Conservation (phyloP, 2,329 filamentous ascomycete genomes). For the Microascus cirrosus region DNA sequence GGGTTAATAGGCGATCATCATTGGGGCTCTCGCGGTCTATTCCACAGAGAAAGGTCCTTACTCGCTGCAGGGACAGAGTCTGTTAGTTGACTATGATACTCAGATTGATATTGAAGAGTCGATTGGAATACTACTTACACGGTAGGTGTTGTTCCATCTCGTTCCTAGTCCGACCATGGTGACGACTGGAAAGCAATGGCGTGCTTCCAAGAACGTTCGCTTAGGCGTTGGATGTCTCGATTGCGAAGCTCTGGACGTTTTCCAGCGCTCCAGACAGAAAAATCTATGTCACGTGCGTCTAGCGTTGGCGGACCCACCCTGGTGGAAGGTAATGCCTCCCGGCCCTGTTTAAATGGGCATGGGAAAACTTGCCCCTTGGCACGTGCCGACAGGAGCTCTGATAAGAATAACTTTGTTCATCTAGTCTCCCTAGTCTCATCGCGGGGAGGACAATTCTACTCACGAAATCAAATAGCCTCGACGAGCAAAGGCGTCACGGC, state of each 20-base stretch:
- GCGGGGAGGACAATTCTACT: too few relatives aligned
- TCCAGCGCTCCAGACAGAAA: neutral
- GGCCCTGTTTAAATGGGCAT: neutral
- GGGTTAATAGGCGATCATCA: conserved; percentile 6
- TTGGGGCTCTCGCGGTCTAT: conserved; percentile 6
- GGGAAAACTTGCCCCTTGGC: neutral
- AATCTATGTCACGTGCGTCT: neutral
- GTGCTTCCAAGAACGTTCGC: neutral
- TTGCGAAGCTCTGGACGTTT: neutral
- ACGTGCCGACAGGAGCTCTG: neutral
- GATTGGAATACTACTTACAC: conserved; percentile 32
- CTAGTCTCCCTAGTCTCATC: too few relatives aligned
- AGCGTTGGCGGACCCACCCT: neutral
- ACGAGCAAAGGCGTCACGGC: neutral
- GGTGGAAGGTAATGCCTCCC: neutral
- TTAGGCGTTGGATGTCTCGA: neutral
- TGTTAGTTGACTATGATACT: conserved; percentile 5
- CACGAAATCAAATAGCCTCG: neutral
- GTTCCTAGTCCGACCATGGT: conserved; percentile 30
- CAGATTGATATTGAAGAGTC: too few relatives aligned
- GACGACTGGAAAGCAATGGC: conserved; percentile 6
- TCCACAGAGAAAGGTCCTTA: conserved; percentile 16
- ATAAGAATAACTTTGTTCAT: neutral
- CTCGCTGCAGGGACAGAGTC: conserved; percentile 24
- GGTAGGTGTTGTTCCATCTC: conserved; percentile 60